phyloP scores from a whole-genome alignment of 345 rosid genomes.

The Rhodamnia rubescens region DNA sequence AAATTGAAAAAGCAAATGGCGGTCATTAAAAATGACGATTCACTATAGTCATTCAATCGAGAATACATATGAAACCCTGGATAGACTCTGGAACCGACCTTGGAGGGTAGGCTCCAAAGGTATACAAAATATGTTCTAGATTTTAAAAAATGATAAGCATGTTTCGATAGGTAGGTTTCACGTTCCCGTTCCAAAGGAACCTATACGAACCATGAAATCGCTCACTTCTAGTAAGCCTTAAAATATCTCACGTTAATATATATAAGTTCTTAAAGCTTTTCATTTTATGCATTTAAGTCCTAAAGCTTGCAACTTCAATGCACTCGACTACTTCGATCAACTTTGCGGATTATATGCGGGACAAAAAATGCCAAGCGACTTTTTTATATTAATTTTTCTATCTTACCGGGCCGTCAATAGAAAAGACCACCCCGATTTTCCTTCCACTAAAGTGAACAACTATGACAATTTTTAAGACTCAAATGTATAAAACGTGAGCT shows the following conservation, averaged over 20 bases:
- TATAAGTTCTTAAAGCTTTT: background rate
- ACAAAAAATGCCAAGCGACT: background rate
- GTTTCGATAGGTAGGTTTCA: no score
- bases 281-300: background rate
- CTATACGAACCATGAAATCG: no score
- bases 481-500: background rate
- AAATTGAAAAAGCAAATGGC: no score
- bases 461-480: background rate
- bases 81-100: no score
- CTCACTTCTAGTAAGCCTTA: no score
- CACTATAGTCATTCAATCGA: no score
- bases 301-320: background rate
- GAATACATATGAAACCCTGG: no score
- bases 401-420: background rate
- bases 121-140: no score
- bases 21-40: no score
- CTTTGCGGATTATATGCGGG: background rate
- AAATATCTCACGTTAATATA: background rate
- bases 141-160: no score
- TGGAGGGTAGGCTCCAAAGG: no score
- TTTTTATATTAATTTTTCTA: background rate
- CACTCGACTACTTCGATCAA: background rate
- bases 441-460: background rate
- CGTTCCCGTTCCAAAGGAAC: no score
- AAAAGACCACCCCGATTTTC: background rate